Conservation (phyloP, 164 flowering plant species). For the Piper betle region DNA sequence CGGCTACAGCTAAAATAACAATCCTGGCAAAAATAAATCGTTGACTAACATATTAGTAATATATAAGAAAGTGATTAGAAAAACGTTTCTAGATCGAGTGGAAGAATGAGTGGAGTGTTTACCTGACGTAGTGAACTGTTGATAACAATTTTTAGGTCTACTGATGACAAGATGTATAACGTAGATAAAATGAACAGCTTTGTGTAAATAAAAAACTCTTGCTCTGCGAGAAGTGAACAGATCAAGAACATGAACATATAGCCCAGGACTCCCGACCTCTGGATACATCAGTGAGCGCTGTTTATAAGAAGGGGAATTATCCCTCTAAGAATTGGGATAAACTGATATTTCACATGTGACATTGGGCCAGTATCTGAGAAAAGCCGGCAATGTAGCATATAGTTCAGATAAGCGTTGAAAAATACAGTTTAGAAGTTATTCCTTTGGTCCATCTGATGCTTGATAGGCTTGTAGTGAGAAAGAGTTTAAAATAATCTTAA, state of each 20-base stretch:
- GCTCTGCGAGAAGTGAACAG: too few species aligned
- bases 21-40: too few species aligned
- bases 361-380: slow-evolving; percentile 68
- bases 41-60: background rate
- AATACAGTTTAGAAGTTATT: slow-evolving; percentile 82
- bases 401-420: slow-evolving; percentile 83
- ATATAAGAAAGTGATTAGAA: too few species aligned
- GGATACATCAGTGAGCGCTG: background rate
- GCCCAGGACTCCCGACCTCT: background rate
- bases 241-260: background rate
- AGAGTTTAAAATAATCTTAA: slow-evolving; percentile 2
- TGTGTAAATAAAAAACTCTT: background rate
- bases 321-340: background rate
- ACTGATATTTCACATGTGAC: background rate
- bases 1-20: too few species aligned
- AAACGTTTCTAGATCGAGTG: too few species aligned
- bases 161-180: background rate
- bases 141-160: background rate
- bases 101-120: background rate
- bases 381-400: slow-evolving; percentile 69
- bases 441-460: slow-evolving; percentile 81
- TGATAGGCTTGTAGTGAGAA: slow-evolving; percentile 61
- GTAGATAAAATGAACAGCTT: background rate
- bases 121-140: background rate
- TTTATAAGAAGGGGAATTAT: background rate